A percentile compares a stretch with the other conserved stretches of the same genome.
phyloP scores from a whole-genome alignment of 1,284 basidiomycete genomes.

The Leucoagaricus sp. region DNA sequence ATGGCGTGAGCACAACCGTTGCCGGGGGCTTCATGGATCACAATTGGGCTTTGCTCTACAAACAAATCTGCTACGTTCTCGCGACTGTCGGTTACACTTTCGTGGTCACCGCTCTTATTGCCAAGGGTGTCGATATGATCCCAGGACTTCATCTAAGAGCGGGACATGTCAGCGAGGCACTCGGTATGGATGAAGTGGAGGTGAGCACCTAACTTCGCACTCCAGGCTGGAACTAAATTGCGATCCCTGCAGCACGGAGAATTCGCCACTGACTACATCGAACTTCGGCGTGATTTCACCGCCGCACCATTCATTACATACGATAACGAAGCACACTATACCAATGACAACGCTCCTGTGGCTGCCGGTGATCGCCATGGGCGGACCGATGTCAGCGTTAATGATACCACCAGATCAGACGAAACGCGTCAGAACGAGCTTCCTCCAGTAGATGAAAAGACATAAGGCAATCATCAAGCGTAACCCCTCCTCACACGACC shows the following conservation, averaged over 20 bases:
- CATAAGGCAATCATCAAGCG: neutral
- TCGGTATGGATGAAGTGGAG: constrained; percentile 90
- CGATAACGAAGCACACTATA: neutral
- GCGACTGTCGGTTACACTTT: constrained; percentile 71
- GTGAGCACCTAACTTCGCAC: constrained; percentile 39
- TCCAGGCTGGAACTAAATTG: neutral
- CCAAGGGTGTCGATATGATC: constrained; percentile 72
- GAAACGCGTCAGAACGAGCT: neutral
- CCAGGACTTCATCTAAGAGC: constrained; percentile 78
- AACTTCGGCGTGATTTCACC: constrained; percentile 68
- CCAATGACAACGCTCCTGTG: constrained; percentile 19
- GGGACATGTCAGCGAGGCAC: constrained; percentile 75
- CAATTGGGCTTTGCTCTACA: constrained; percentile 61
- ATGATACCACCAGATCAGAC: neutral
- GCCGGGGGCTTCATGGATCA: constrained; percentile 42
- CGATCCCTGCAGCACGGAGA: constrained; percentile 60
- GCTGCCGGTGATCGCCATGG: constrained; percentile 53
- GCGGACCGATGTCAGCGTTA: constrained; percentile 34
- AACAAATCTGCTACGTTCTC: constrained; percentile 82
- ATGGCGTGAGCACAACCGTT: constrained; percentile 53
- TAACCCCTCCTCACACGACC: neutral
- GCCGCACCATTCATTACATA: constrained; percentile 32
- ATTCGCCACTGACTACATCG: constrained; percentile 78
- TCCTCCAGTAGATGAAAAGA: neutral
- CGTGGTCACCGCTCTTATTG: constrained; percentile 66